Evolutionary conservation across 225 moss, liverwort and hornwort species (phyloP).

Genomic region (Straminergon stramineum): DNA sequence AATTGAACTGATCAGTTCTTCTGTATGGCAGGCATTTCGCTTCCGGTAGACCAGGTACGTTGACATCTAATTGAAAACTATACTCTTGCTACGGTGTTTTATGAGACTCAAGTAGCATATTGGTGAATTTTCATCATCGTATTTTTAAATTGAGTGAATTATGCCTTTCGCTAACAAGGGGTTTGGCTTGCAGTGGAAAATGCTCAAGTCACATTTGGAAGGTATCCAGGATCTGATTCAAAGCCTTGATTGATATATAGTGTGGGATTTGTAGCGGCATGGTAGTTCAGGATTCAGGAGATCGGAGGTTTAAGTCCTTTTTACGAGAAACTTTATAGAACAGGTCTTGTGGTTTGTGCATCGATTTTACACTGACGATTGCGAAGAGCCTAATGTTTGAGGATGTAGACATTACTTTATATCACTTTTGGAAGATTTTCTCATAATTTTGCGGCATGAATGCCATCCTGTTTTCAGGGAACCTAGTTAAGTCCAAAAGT

Average conservation of each 20-base stretch:
- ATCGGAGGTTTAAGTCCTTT: not conserved
- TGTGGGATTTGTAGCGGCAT: not conserved
- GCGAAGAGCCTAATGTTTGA: not conserved
- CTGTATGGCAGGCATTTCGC: slow-evolving; percentile 37
- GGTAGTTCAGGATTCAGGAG: not conserved
- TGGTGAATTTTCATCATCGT: not conserved
- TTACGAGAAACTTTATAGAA: not conserved
- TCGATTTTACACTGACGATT: not conserved
- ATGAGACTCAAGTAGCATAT: not conserved
- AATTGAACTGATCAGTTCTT: not conserved
- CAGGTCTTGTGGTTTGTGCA: not conserved
- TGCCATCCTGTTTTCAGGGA: not conserved
- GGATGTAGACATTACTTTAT: not conserved
- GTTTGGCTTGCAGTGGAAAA: slow-evolving; percentile 39
- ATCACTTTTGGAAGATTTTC: not conserved
- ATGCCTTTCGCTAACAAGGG: not conserved
- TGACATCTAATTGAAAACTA: not conserved
- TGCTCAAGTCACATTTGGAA: slow-evolving; percentile 18
- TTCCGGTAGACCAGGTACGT: slow-evolving; percentile 41
- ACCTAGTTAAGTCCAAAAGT: not conserved
- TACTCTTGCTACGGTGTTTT: not conserved
- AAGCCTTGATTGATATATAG: slow-evolving; percentile 8
- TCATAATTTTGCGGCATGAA: not conserved
- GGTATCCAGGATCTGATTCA: slow-evolving; percentile 20
- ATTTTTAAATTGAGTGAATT: not conserved